Evolutionary conservation across 2,329 filamentous ascomycete species (phyloP), one percentile per base, ranked within the genome.

Genomic region (Aspergillus brunneoviolaceus): DNA sequence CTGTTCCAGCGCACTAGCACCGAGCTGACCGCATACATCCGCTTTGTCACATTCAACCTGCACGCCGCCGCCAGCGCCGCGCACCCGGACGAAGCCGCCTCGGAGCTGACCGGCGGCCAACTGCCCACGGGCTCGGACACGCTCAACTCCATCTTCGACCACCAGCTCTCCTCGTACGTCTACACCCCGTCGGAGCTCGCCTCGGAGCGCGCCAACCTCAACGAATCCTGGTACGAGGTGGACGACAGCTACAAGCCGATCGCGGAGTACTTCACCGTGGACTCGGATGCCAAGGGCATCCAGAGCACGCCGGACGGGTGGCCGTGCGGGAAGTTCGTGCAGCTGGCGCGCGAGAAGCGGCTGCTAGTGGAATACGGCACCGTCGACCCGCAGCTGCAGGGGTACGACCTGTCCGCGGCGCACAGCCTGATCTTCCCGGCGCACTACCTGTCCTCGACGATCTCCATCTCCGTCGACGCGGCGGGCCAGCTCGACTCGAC

Each of bases 251-350:
- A 80, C 54, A 75, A 77, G 42, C 84, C 85, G 1, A 76, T 81
- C 21, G 64, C 72, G 3, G 78, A 80, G 25, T 89, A 87, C 65
- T 87, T 84, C 60, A 75, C 74, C 5, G 76, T 77, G 1, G 68
- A 79, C 9, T 67, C 72, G 29, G 65, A 76, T 47, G 51, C 65
- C 11, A 65, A 72, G 3, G 76, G 78, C 19, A 64, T 59, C n/a
- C 74, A 75, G 39, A 78, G 77, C 21, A 88, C 86, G 0, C 69
- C 77, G 0, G 80, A 87, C 72, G 87, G 87, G 11, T 89, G 87
- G 87, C 87, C 87, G 0, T 83, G 81, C n/a, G 82, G 85, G 64
- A 79, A 80, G 21, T 86, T 81, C 64, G 72, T 88, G 35, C 84
- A 86, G 64, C 79, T 87, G 49, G 76, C 78, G 2, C 75, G 79